These are phyloP conservation scores for Hypseocharis bilobata DNA, from an alignment of 441 rosid species.

Conservation along the genomic window DNA sequence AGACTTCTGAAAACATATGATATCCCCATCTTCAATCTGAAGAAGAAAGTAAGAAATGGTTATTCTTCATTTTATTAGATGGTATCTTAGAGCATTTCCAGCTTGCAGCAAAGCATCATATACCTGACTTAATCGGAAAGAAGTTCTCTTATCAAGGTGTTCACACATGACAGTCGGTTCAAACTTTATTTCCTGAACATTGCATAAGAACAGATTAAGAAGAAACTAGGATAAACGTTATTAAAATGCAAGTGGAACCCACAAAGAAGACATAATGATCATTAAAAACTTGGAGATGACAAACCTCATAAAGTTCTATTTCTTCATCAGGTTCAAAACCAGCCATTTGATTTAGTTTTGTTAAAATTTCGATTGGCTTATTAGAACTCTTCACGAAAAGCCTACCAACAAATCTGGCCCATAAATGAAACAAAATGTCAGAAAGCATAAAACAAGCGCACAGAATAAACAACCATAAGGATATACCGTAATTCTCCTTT, in stretches of 20 bases:
- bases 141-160: slow-evolving; percentile 61
- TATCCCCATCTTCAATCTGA: slow-evolving; percentile 96
- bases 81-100: slow-evolving; percentile 17
- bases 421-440: slow-evolving; percentile 19
- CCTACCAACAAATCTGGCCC: slow-evolving; percentile 73
- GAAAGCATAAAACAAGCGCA: slow-evolving; percentile 9
- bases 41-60: slow-evolving; percentile 14
- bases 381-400: slow-evolving; percentile 66
- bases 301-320: slow-evolving; percentile 85
- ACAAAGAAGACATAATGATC: too few relatives aligned
- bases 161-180: slow-evolving; percentile 93
- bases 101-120: slow-evolving; percentile 9
- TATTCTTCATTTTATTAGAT: background rate
- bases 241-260: background rate
- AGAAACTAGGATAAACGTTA: background rate
- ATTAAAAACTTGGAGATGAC: slow-evolving; percentile 9
- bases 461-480: background rate
- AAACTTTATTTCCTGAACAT: slow-evolving; percentile 80
- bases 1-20: slow-evolving; percentile 84
- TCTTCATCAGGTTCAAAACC: slow-evolving; percentile 78
- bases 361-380: slow-evolving; percentile 67
- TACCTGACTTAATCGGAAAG: slow-evolving; percentile 81
- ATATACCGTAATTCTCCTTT: slow-evolving; percentile 71
- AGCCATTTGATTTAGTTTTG: slow-evolving; percentile 76
- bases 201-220: slow-evolving; percentile 7